A percentile compares a stretch with the other conserved stretches of the same genome.
These are phyloP conservation scores for Moricandia arvensis DNA, from an alignment of 345 rosid species.

Conservation along the genomic window DNA sequence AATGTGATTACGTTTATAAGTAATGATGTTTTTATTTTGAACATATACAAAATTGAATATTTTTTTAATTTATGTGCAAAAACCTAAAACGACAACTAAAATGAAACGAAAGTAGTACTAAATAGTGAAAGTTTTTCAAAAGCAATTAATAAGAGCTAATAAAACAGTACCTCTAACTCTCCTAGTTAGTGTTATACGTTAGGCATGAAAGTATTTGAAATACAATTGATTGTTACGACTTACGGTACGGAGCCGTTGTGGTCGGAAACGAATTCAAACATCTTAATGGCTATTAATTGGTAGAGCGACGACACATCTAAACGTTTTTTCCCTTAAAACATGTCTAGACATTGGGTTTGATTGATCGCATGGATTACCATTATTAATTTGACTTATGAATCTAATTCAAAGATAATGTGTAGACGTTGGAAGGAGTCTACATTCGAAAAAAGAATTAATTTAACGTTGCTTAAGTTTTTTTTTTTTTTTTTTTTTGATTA, in stretches of 20 bases:
- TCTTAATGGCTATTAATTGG: neutral
- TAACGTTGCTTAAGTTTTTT: neutral
- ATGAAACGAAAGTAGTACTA: too few species aligned
- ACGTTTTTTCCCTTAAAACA: neutral
- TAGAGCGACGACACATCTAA: neutral
- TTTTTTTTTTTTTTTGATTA: too few species aligned
- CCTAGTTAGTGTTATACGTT: neutral
- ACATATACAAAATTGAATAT: too few species aligned
- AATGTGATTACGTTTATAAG: too few species aligned
- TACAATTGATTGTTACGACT: neutral
- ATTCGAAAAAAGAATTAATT: too few species aligned
- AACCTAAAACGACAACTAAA: too few species aligned
- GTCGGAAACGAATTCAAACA: neutral
- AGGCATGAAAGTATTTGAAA: neutral
- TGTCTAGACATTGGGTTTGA: neutral
- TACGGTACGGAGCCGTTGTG: constrained; percentile 6
- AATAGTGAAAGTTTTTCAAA: neutral
- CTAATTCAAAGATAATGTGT: neutral
- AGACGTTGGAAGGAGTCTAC: neutral
- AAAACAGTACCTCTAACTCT: neutral
- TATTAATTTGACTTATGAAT: neutral
- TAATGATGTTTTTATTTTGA: too few species aligned
- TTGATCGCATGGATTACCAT: neutral
- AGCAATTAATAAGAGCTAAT: neutral
- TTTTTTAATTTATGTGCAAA: too few species aligned